phyloP scores from a whole-genome alignment of 345 rosid genomes.

The Dipteronia dyeriana region DNA sequence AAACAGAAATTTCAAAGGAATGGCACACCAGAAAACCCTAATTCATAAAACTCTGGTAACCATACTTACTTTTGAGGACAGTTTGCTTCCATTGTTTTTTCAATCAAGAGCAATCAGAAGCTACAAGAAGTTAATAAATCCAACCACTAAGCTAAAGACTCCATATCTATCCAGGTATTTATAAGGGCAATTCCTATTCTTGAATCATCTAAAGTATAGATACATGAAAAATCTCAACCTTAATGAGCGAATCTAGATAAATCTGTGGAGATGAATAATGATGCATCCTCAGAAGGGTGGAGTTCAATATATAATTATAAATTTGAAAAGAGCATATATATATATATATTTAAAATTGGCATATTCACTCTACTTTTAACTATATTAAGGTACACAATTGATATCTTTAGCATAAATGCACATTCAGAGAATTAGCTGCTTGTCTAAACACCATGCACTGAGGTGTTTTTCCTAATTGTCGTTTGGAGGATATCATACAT shows the following conservation, averaged over 20 bases:
- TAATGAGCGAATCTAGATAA: background rate
- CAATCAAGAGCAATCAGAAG: slow-evolving; percentile 7
- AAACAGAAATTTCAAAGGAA: background rate
- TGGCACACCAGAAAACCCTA: slow-evolving; percentile 16
- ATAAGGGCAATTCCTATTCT: slow-evolving; percentile 3
- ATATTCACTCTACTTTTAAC: background rate
- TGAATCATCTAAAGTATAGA: background rate
- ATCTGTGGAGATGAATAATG: background rate
- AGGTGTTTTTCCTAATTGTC: slow-evolving; percentile 10
- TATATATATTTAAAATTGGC: background rate
- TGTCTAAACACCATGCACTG: background rate
- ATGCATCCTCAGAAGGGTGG: background rate
- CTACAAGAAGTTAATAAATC: background rate
- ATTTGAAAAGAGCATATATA: background rate
- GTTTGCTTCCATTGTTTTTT: background rate
- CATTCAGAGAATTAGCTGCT: slow-evolving; percentile 1
- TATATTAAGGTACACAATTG: slow-evolving; percentile 3
- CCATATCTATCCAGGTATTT: background rate
- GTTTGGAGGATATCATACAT: background rate
- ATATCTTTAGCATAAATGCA: slow-evolving; percentile 13
- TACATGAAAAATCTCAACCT: background rate
- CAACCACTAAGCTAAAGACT: background rate
- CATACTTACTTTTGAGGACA: background rate
- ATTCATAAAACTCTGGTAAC: slow-evolving; percentile 14
- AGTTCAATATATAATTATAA: slow-evolving; percentile 3